A percentile compares a stretch with the other conserved stretches of the same genome.
phyloP scores from a whole-genome alignment of 345 rosid species.

The Boechera stricta region DNA sequence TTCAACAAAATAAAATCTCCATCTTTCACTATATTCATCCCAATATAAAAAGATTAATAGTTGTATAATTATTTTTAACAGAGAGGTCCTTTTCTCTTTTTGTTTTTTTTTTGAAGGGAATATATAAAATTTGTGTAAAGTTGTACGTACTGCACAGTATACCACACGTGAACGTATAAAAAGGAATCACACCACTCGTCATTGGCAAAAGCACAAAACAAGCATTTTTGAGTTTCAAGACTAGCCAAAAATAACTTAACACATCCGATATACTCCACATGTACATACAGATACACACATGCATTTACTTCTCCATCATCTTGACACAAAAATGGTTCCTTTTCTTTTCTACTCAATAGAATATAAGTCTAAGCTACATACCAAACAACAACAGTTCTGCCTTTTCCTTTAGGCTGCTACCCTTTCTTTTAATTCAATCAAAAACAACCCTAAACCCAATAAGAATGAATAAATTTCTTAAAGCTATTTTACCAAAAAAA shows the following conservation, averaged over 20 bases:
- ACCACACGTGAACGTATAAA: neutral
- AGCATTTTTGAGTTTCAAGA: neutral
- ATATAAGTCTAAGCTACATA: neutral
- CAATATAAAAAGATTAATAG: too few species aligned
- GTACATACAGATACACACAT: neutral
- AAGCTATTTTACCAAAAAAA: neutral
- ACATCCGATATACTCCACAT: neutral
- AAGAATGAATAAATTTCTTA: neutral
- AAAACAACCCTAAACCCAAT: neutral
- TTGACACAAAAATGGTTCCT: constrained; percentile 9
- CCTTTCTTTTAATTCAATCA: neutral
- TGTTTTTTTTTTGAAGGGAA: neutral
- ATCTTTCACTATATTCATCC: too few species aligned
- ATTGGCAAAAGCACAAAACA: neutral
- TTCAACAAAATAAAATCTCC: too few species aligned
- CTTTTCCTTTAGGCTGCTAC: neutral
- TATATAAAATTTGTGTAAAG: neutral
- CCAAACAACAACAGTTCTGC: neutral
- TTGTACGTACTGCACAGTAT: neutral
- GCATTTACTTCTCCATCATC: neutral
- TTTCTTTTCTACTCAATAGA: neutral
- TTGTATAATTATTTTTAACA: too few species aligned
- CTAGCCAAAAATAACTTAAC: neutral
- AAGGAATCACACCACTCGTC: neutral
- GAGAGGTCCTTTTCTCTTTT: too few species aligned